These are phyloP conservation scores for Rhynchosporium agropyri DNA, from an alignment of 2,329 filamentous ascomycete genomes.

Conservation along the genomic window DNA sequence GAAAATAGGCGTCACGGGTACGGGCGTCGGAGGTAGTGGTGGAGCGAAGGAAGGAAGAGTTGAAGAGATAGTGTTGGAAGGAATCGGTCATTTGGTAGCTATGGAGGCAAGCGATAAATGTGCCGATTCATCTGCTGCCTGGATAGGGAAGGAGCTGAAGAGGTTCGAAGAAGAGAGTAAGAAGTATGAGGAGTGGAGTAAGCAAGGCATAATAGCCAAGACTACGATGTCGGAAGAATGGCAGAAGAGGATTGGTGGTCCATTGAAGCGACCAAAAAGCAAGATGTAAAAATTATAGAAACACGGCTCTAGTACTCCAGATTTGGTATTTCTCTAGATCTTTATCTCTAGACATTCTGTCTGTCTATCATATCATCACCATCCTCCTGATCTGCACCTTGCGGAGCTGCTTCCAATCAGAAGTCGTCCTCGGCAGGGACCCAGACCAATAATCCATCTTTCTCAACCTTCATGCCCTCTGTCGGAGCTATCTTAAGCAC, in stretches of 20 bases:
- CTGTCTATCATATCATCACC: slow-evolving; percentile 19
- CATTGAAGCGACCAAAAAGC: slow-evolving; percentile 23
- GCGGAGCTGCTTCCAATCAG: slow-evolving; percentile 2
- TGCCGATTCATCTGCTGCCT: slow-evolving; percentile 61
- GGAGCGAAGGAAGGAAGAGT: slow-evolving; percentile 68
- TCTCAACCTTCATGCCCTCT: slow-evolving; percentile 67
- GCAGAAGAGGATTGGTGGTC: slow-evolving; percentile 39
- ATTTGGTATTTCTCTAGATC: background rate
- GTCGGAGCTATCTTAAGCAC: slow-evolving; percentile 79
- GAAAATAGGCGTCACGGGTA: slow-evolving; percentile 66
- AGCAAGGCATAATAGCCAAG: slow-evolving; percentile 55
- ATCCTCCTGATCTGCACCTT: background rate
- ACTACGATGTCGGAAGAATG: slow-evolving; percentile 58
- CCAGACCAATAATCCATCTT: slow-evolving; percentile 67
- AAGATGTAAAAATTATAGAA: slow-evolving; percentile 23
- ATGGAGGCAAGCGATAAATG: slow-evolving; percentile 75
- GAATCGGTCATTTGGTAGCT: slow-evolving; percentile 77
- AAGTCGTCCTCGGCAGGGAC: slow-evolving; percentile 49
- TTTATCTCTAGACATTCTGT: background rate
- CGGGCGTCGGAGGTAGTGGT: slow-evolving; percentile 68
- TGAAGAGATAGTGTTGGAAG: slow-evolving; percentile 62
- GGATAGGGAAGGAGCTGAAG: slow-evolving; percentile 59
- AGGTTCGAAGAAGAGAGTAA: slow-evolving; percentile 60
- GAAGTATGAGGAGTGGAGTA: slow-evolving; percentile 56
- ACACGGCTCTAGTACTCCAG: background rate